A percentile compares a stretch with the other conserved stretches of the same genome.
These are phyloP conservation scores for Pseudocercospora crystallina DNA, from an alignment of 2,329 filamentous ascomycete genomes.

Conservation along the genomic window DNA sequence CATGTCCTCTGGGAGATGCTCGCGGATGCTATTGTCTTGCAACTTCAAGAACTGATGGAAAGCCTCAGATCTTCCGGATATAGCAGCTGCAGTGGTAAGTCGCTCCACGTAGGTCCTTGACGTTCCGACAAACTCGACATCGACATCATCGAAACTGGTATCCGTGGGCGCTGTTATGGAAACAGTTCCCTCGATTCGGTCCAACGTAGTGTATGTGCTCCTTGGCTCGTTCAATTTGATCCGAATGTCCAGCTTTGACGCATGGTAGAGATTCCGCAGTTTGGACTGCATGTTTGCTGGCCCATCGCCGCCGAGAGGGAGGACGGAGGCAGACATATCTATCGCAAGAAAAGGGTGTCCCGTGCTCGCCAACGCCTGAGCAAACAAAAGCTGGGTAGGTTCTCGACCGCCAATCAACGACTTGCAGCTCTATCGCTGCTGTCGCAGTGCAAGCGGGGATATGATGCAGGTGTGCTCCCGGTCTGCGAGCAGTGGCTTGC, in stretches of 20 bases:
- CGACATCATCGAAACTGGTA: constrained; percentile 57
- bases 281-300: constrained; percentile 26
- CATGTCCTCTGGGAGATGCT: constrained; percentile 55
- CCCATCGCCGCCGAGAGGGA: constrained; percentile 13
- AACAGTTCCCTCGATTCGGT: constrained; percentile 56
- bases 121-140: constrained; percentile 58
- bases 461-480: too few species aligned
- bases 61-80: constrained; percentile 56
- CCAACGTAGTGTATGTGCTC: constrained; percentile 57
- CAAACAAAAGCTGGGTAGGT: too few species aligned
- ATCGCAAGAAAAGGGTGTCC: background rate
- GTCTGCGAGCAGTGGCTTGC: too few species aligned
- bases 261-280: constrained; percentile 27
- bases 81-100: constrained; percentile 51
- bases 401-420: too few species aligned
- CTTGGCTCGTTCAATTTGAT: constrained; percentile 42
- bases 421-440: too few species aligned
- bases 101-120: constrained; percentile 57
- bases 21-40: constrained; percentile 42
- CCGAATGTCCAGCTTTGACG: constrained; percentile 42
- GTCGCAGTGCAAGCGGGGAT: too few species aligned
- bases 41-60: constrained; percentile 63
- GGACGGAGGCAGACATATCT: constrained; percentile 17
- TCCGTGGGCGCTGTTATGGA: constrained; percentile 52
- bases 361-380: too few species aligned